phyloP scores from a whole-genome alignment of 257 asterid genomes.

The Plantago major region DNA sequence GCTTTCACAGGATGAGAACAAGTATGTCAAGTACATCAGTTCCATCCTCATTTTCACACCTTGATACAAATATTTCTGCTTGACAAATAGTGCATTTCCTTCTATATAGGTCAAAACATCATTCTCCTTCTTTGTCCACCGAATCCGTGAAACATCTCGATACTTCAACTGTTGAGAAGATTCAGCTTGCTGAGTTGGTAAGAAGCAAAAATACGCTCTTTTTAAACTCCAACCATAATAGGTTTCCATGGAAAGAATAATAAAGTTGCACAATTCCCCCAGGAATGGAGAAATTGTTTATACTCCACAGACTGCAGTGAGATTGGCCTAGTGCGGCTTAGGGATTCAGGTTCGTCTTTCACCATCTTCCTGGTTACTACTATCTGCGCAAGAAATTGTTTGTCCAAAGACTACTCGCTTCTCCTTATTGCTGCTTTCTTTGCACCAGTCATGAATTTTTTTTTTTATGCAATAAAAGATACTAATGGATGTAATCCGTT shows the following conservation, averaged over 20 bases:
- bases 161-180: constrained; percentile 45
- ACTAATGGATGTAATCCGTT: constrained; percentile 6
- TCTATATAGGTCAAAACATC: constrained; percentile 44
- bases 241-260: constrained; percentile 12
- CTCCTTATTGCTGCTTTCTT: constrained; percentile 5
- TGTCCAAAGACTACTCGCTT: background rate
- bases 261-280: constrained; percentile 19
- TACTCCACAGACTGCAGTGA: constrained; percentile 85
- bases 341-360: constrained; percentile 58
- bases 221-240: constrained; percentile 12
- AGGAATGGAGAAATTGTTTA: constrained; percentile 76
- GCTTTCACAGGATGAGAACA: constrained; percentile 58
- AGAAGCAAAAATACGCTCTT: constrained; percentile 21
- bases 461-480: constrained; percentile 4
- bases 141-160: constrained; percentile 43
- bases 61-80: constrained; percentile 1
- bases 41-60: background rate
- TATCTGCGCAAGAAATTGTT: background rate
- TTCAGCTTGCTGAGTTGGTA: constrained; percentile 82
- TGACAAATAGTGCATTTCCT: constrained; percentile 21
- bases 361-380: constrained; percentile 1
- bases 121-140: constrained; percentile 35
- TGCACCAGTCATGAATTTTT: background rate
- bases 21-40: constrained; percentile 32
- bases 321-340: constrained; percentile 66